Percentiles rank a stretch among this genome's conserved stretches.
Evolutionary conservation across 768 basidiomycete species (phyloP).

Genomic region (Gloeostereum incarnatum): DNA sequence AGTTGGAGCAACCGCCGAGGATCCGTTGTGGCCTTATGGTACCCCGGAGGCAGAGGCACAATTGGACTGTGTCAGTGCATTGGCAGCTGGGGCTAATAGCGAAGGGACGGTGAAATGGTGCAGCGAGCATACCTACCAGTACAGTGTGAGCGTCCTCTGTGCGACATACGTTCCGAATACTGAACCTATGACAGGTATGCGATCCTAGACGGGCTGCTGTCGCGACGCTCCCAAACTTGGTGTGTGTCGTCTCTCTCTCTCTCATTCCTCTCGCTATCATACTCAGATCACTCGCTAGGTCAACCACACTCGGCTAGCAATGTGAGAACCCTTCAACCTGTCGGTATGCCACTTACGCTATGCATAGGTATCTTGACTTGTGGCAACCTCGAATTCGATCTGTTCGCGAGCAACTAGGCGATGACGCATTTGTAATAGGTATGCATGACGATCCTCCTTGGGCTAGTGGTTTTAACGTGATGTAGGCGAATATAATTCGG

Average conservation of each 20-base stretch:
- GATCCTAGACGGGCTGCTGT: slow-evolving; percentile 32
- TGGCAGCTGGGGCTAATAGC: slow-evolving; percentile 34
- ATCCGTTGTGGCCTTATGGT: slow-evolving; percentile 43
- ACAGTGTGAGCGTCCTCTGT: slow-evolving; percentile 27
- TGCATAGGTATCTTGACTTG: slow-evolving; percentile 38
- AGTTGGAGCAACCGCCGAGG: slow-evolving; percentile 38
- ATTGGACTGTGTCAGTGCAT: slow-evolving; percentile 38
- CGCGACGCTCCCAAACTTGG: slow-evolving; percentile 41
- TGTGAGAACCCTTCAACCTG: slow-evolving; percentile 24
- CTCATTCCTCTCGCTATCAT: neutral
- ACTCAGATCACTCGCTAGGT: slow-evolving; percentile 22
- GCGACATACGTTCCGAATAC: neutral
- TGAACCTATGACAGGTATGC: slow-evolving; percentile 20
- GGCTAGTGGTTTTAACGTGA: neutral
- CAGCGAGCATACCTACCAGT: slow-evolving; percentile 48
- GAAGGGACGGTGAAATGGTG: slow-evolving; percentile 33
- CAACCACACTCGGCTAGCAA: slow-evolving; percentile 40
- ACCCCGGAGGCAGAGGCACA: slow-evolving; percentile 30
- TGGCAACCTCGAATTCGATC: slow-evolving; percentile 44
- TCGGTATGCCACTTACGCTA: too few relatives aligned
- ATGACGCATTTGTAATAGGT: slow-evolving; percentile 41
- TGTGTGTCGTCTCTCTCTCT: slow-evolving; percentile 10
- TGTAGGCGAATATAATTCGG: slow-evolving; percentile 47
- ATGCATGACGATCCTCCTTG: neutral
- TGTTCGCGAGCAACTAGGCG: slow-evolving; percentile 36